Base-by-base conservation (phyloP, 2,329 filamentous ascomycete genomes). In the Penicillium sp. region DNA sequence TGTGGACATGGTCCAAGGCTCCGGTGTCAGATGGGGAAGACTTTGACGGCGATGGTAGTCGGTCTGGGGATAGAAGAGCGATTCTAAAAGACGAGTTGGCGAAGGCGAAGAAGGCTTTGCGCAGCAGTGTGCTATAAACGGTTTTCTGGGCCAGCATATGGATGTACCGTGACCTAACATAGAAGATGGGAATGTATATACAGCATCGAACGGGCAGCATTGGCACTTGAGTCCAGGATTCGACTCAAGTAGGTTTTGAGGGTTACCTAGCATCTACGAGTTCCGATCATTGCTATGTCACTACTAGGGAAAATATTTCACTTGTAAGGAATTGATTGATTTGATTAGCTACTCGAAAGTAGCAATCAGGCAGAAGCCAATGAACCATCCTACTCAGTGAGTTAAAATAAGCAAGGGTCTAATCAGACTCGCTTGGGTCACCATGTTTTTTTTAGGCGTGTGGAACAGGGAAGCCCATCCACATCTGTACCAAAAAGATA, bases 1-100 rank as follows among this genome's bases (percentile, higher is more conserved):
- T 75, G 35, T 79, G 77, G 77, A 51, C 60, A 6, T 76, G 73
- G 74, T 53, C 54, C 3, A 46, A 64, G 12, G 55, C 48, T 5
- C 49, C 54, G 19, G 57, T 55, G 16, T 53, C 54, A 14, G 53
- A 56, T 29, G 44, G 41, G 1, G 52, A 58, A 6, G 54, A 58
- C 11, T 64, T 69, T 37, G 58, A 66, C 28, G 69, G 67, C 11
- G 69, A 72, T 50, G 70, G 69, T 11, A 72, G 68, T 50, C 62
- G 69, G 8, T 70, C 69, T 14, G 70, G 69, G 2, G 50, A 43
- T 8, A 66, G 68, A 48, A 64, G 65, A 22, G 53, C 70, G 52
- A 58, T 64, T n/a, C 46, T 73, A 52, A 61, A 57, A 55, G 67
- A 72, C 8, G 70, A 73, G 54, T 53, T 73, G 62, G 68, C 63